A percentile compares a stretch with the other conserved stretches of the same genome.
Evolutionary conservation across 2,329 filamentous ascomycete species (phyloP).

Genomic region (Fusarium sambucinum): DNA sequence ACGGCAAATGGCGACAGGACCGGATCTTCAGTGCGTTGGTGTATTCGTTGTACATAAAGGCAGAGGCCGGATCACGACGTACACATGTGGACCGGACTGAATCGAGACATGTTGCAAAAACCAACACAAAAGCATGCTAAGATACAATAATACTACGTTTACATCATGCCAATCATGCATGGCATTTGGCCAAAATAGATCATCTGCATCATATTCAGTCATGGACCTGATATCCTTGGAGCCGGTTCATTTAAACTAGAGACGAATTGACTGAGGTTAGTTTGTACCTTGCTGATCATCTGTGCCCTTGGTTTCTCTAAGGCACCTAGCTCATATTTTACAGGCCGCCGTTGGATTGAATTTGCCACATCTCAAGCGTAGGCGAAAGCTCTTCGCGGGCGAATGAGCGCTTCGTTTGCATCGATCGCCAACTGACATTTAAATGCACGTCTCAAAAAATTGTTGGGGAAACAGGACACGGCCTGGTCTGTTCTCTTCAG

Average conservation of each 20-base stretch:
- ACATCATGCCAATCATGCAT: conserved; percentile 12
- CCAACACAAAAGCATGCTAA: conserved; percentile 35
- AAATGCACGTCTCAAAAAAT: conserved; percentile 33
- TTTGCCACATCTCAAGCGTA: conserved; percentile 31
- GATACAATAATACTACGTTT: conserved; percentile 36
- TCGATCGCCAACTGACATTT: conserved; percentile 37
- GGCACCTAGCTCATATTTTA: neutral
- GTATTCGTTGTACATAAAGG: conserved; percentile 42
- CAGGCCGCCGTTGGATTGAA: conserved; percentile 5
- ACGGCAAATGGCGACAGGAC: conserved; percentile 44
- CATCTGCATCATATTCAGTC: neutral
- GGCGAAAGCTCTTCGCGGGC: conserved; percentile 11
- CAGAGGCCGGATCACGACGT: conserved; percentile 22
- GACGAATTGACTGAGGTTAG: neutral
- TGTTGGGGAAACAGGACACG: conserved; percentile 41
- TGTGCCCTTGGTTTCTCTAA: conserved; percentile 1
- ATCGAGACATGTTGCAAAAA: conserved; percentile 17
- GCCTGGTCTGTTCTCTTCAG: conserved; percentile 32
- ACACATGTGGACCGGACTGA: conserved; percentile 23
- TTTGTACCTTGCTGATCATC: conserved; percentile 24
- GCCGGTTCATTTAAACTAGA: neutral
- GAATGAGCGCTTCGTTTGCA: conserved; percentile 37
- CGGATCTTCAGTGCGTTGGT: conserved; percentile 36
- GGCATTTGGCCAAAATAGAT: neutral
- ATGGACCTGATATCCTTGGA: neutral